Evolutionary conservation across 768 basidiomycete genomes (phyloP).

Genomic region (Tremella fuciformis): DNA sequence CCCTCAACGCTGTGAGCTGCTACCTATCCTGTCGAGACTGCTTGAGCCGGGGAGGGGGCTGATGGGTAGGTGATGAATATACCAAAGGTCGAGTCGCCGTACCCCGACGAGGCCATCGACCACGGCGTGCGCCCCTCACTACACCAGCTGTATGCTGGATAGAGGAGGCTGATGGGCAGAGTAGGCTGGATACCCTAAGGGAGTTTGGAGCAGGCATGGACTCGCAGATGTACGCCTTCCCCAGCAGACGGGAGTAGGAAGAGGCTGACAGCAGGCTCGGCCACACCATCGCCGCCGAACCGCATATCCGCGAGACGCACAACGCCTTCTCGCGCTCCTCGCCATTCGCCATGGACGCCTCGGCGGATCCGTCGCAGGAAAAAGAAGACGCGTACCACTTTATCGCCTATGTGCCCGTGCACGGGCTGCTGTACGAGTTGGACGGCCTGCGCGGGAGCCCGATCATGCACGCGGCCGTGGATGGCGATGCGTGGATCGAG

Average conservation of each 20-base stretch:
- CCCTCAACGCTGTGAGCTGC: slow-evolving; percentile 70
- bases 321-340: slow-evolving; percentile 89
- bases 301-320: slow-evolving; percentile 62
- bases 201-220: slow-evolving; percentile 83
- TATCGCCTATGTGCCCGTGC: slow-evolving; percentile 82
- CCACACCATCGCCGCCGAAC: slow-evolving; percentile 50
- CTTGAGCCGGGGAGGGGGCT: neutral
- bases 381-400: slow-evolving; percentile 91
- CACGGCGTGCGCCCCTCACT: slow-evolving; percentile 45
- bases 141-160: neutral
- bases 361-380: slow-evolving; percentile 61
- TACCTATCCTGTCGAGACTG: neutral
- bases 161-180: slow-evolving; percentile 36
- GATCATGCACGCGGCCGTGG: slow-evolving; percentile 68
- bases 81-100: slow-evolving; percentile 20
- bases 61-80: slow-evolving; percentile 48
- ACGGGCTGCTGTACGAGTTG: slow-evolving; percentile 84
- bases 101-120: slow-evolving; percentile 34
- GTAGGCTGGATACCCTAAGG: slow-evolving; percentile 69
- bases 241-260: neutral
- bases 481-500: slow-evolving; percentile 67
- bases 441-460: slow-evolving; percentile 81
- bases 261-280: slow-evolving; percentile 38
- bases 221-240: slow-evolving; percentile 50
- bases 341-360: slow-evolving; percentile 78